Evolutionary conservation across 73 alveolate genomes (phyloP).

Genomic region (Blepharisma japonicum): DNA sequence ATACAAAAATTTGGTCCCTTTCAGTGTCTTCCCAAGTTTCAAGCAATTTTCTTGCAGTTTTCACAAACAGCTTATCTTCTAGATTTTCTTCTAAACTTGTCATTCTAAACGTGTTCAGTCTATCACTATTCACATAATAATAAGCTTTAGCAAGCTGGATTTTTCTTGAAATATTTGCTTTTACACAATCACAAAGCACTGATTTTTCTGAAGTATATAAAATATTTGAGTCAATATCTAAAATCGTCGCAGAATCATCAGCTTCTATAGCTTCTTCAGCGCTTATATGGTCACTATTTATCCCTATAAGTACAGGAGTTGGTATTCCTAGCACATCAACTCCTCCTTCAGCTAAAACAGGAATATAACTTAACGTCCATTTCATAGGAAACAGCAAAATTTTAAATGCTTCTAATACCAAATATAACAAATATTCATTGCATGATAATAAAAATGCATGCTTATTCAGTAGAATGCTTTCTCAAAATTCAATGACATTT

Average conservation of each 20-base stretch:
- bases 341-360: background rate
- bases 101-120: conserved; percentile 4
- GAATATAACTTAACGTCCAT: background rate
- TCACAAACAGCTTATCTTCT: background rate
- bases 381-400: conserved; percentile 15
- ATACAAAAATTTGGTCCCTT: background rate
- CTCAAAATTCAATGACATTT: conserved; percentile 6
- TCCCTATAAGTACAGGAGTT: conserved; percentile 14
- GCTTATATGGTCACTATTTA: background rate
- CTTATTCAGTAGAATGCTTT: background rate
- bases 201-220: background rate
- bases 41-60: background rate
- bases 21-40: background rate
- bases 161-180: background rate
- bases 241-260: background rate
- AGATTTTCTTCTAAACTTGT: background rate
- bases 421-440: conserved; percentile 14
- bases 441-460: background rate
- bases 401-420: background rate
- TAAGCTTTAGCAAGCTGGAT: background rate
- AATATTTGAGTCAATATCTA: conserved; percentile 20
- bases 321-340: conserved; percentile 7
- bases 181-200: conserved; percentile 11
- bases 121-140: conserved; percentile 15
- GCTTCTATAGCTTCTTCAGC: background rate